Conservation (phyloP, 176 grass and related monocot genomes). For the Musa troglodytarum region DNA sequence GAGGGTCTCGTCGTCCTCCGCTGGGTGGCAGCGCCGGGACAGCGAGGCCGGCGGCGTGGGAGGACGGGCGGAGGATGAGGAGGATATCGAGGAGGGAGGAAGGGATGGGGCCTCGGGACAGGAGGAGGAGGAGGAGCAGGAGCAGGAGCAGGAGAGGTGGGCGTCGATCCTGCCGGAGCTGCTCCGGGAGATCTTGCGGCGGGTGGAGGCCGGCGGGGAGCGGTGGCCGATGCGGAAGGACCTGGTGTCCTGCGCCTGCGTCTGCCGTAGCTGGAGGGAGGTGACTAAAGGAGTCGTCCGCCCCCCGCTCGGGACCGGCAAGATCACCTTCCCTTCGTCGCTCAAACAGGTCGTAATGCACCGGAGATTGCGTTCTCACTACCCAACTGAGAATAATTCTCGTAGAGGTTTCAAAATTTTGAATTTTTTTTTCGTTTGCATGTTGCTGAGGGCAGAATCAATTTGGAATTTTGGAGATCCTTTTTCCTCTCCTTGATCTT, state of each 20-base stretch:
- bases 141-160: background rate
- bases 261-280: conserved; percentile 65
- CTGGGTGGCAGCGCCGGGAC: too few relatives aligned
- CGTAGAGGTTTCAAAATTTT: too few relatives aligned
- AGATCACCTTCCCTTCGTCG: conserved; percentile 83
- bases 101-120: background rate
- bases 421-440: too few relatives aligned
- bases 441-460: too few relatives aligned
- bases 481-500: background rate
- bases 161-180: background rate
- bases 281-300: conserved; percentile 42
- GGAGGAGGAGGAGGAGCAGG: background rate
- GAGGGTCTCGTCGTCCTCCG: too few relatives aligned
- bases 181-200: too few relatives aligned
- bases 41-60: too few relatives aligned
- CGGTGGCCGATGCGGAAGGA: background rate
- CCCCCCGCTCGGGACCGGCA: conserved; percentile 46
- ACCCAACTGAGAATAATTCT: too few relatives aligned
- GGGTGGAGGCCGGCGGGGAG: background rate
- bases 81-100: too few relatives aligned
- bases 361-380: too few relatives aligned
- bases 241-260: conserved; percentile 30
- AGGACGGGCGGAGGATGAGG: too few relatives aligned
- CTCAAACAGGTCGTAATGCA: conserved; percentile 54
- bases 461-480: background rate